Conservation (phyloP, 257 asterid genomes). For the Solanum piurae region DNA sequence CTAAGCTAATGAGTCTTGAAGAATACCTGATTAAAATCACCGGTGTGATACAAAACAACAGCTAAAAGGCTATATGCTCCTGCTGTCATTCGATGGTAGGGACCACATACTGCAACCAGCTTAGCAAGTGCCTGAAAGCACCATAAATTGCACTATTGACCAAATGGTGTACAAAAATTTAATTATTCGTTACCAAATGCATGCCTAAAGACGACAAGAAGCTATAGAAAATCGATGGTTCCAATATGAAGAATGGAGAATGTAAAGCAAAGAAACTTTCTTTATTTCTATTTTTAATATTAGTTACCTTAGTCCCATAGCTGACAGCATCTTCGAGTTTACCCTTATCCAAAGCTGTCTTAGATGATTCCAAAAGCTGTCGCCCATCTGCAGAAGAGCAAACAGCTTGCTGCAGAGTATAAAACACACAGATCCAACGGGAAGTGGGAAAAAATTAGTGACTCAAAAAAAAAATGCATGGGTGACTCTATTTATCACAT, state of each 20-base stretch:
- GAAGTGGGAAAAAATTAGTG: background rate
- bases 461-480: background rate
- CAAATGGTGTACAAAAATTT: background rate
- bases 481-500: background rate
- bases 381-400: constrained; percentile 98
- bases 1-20: background rate
- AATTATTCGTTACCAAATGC: background rate
- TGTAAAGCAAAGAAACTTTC: background rate
- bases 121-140: constrained; percentile 78
- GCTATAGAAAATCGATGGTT: background rate
- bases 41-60: constrained; percentile 96
- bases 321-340: constrained; percentile 93
- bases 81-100: constrained; percentile 94
- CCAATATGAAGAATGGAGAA: background rate
- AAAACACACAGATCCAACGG: background rate
- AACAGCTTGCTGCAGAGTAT: constrained; percentile 58
- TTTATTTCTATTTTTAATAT: background rate
- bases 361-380: constrained; percentile 82
- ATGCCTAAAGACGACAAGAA: background rate
- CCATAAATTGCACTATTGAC: background rate
- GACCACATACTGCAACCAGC: constrained; percentile 96
- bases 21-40: constrained; percentile 89
- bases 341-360: constrained; percentile 93
- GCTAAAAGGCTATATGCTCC: constrained; percentile 98
- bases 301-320: constrained; percentile 75